phyloP scores from a whole-genome alignment of 1,139 yeast genomes.

The Hanseniaspora gamundiae region DNA sequence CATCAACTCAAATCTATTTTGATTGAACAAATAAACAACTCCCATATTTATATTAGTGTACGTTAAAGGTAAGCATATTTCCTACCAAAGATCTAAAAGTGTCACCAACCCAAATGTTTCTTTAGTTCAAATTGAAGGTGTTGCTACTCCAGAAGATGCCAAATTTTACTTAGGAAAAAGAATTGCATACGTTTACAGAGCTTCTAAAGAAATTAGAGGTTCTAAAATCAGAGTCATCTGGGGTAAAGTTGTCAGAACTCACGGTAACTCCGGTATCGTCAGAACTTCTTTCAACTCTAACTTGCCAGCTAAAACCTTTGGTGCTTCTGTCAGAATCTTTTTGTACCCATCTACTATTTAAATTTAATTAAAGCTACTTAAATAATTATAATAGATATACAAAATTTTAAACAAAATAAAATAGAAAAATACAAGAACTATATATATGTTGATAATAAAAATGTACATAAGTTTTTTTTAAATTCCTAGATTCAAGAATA shows the following conservation, averaged over 20 bases:
- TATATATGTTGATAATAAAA: constrained; percentile 6
- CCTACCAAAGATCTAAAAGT: constrained; percentile 99
- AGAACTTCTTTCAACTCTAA: constrained; percentile 98
- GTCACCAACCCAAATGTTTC: constrained; percentile 98
- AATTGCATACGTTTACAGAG: constrained; percentile 98
- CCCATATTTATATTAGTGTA: too few species aligned
- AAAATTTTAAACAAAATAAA: neutral
- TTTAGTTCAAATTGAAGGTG: constrained; percentile 94
- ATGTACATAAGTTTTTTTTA: too few species aligned
- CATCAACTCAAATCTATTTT: too few species aligned
- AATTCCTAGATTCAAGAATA: too few species aligned
- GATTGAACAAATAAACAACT: too few species aligned
- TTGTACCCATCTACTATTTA: constrained; percentile 99
- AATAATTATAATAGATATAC: neutral
- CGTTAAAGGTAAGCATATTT: constrained; percentile 99
- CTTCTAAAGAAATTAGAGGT: constrained; percentile 95
- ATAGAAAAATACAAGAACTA: constrained; percentile 6
- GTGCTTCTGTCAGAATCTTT: constrained; percentile 99
- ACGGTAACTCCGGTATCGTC: constrained; percentile 97
- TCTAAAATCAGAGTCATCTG: constrained; percentile 98
- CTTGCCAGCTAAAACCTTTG: constrained; percentile 99
- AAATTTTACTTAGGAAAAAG: constrained; percentile 99
- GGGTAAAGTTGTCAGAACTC: constrained; percentile 98
- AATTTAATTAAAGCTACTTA: constrained; percentile 20
- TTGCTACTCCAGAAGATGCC: constrained; percentile 81